Percentiles rank a stretch among this genome's conserved stretches.
Evolutionary conservation across 345 rosid genomes (phyloP).

Genomic region (Eucalyptus fibrosa): DNA sequence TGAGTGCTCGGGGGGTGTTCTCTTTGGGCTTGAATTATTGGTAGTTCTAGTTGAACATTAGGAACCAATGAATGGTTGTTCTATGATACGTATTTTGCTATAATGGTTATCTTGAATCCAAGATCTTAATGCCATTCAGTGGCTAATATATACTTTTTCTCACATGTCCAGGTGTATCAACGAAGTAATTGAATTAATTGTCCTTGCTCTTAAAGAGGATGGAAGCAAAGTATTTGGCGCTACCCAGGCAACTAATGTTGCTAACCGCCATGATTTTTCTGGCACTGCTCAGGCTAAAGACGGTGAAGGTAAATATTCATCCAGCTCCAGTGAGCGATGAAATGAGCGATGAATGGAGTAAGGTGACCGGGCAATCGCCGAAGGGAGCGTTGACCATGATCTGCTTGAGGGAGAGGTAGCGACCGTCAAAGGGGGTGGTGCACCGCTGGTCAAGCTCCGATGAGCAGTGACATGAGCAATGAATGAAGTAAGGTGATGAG

Average conservation of each 20-base stretch:
- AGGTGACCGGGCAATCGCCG: too few species aligned
- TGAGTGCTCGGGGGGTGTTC: background rate
- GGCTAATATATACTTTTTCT: background rate
- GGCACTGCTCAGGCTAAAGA: background rate
- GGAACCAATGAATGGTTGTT: background rate
- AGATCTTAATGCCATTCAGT: background rate
- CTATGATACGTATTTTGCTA: background rate
- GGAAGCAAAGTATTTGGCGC: conserved; percentile 16
- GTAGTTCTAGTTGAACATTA: background rate
- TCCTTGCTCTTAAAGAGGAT: conserved; percentile 45
- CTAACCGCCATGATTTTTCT: conserved; percentile 1
- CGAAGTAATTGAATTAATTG: conserved; percentile 63
- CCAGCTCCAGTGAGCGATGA: too few species aligned
- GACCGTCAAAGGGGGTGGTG: too few species aligned
- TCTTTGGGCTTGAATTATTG: background rate
- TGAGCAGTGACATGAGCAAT: too few species aligned
- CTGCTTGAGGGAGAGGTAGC: too few species aligned
- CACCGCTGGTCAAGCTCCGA: too few species aligned
- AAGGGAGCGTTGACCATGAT: too few species aligned
- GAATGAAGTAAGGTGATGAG: too few species aligned
- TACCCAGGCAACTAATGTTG: conserved; percentile 22
- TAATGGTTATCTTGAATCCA: background rate
- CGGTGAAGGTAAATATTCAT: background rate
- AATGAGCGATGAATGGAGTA: too few species aligned
- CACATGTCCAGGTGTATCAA: conserved; percentile 60